Conservation (phyloP, 768 basidiomycete species). For the Russula sp. region DNA sequence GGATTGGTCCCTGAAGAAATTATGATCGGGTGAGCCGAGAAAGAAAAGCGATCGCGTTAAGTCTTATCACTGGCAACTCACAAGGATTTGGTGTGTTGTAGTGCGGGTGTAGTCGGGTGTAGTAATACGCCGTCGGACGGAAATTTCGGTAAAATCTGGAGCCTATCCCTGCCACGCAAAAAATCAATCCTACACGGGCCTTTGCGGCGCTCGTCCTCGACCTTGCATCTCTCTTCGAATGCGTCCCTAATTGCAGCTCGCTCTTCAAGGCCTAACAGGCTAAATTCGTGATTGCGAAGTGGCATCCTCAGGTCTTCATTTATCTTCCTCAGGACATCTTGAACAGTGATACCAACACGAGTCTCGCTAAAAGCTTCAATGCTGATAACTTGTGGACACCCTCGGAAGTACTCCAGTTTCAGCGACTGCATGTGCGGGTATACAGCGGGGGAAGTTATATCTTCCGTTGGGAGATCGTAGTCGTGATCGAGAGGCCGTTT, state of each 20-base stretch:
- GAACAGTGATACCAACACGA: constrained; percentile 9
- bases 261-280: not conserved
- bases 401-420: constrained; percentile 18
- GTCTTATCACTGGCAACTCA: not conserved
- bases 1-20: too few species aligned
- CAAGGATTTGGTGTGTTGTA: not conserved
- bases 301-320: constrained; percentile 8
- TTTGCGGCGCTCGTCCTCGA: constrained; percentile 2
- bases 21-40: too few species aligned
- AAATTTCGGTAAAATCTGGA: constrained; percentile 11
- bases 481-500: not conserved
- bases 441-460: constrained; percentile 2
- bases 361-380: not conserved
- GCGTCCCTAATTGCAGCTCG: not conserved
- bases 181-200: constrained; percentile 9
- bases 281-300: not conserved
- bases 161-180: constrained; percentile 13
- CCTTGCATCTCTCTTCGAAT: constrained; percentile 10
- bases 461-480: constrained; percentile 16
- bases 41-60: not conserved
- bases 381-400: constrained; percentile 3
- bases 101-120: not conserved
- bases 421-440: constrained; percentile 4
- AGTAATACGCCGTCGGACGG: not conserved
- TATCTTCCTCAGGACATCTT: constrained; percentile 11